Conservation (phyloP, 305 asterid genomes). For the Striga hermonthica region DNA sequence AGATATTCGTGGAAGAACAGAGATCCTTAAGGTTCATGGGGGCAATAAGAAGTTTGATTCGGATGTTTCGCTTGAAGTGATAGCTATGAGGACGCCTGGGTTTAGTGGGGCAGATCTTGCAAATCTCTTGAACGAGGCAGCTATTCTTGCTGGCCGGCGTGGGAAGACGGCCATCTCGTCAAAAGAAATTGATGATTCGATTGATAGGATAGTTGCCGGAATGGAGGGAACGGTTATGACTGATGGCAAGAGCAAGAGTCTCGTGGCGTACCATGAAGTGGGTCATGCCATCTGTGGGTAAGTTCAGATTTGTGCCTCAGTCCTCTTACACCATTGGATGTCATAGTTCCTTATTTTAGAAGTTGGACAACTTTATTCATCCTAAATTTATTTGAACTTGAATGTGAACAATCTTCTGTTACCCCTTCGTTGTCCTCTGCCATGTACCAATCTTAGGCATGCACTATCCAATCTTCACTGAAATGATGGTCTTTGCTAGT, state of each 20-base stretch:
- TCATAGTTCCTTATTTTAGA: neutral
- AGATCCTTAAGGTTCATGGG: constrained; percentile 80
- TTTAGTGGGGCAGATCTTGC: constrained; percentile 98
- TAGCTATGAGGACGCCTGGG: constrained; percentile 97
- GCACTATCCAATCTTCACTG: neutral
- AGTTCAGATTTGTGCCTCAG: constrained; percentile 29
- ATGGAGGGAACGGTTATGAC: constrained; percentile 98
- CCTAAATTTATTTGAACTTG: neutral
- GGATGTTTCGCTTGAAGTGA: constrained; percentile 86
- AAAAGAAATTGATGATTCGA: constrained; percentile 89
- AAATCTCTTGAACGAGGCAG: constrained; percentile 91
- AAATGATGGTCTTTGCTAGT: too few relatives aligned
- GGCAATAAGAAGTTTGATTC: constrained; percentile 76
- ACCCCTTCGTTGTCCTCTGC: neutral
- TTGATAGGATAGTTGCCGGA: constrained; percentile 92
- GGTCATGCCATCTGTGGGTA: constrained; percentile 98
- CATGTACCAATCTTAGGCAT: neutral
- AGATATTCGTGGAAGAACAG: constrained; percentile 90
- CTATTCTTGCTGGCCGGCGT: constrained; percentile 85
- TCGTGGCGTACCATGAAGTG: constrained; percentile 93
- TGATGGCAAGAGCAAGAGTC: constrained; percentile 98
- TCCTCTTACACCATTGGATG: neutral
- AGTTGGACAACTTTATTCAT: neutral
- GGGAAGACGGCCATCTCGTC: constrained; percentile 76
- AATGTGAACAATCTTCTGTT: neutral